Base-by-base conservation (phyloP, 192 early-diverging fungal species). In the Dispira parvispora region DNA sequence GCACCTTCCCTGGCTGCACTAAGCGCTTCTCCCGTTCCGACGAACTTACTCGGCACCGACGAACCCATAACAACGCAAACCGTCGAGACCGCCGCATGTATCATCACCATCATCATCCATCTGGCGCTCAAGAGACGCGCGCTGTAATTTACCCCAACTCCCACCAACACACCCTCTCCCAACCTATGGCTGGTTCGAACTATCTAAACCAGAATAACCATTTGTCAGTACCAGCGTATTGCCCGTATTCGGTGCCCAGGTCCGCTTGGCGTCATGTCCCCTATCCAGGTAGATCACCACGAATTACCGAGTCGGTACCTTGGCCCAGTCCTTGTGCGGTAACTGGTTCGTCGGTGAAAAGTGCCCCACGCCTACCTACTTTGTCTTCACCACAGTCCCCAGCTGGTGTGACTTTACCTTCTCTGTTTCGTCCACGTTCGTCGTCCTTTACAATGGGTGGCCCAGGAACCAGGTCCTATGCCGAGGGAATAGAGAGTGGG, bases 11-110 rank as follows among this genome's bases (percentile, higher is more conserved):
- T 32, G 83, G 83, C 62, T 92, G 89, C 70, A 81, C 82, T 64
- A 86, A 87, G 71, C 79, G 80, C 26, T 92, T 92, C 64, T 84
- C 84, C 12, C 76, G 87, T 46, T 83, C 81, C 11, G 86, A 86
- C 65, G 88, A 91, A 69, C 77, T 91, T 38, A 87, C 86, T 3
- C 76, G 88, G 42, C 88, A 91, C 69, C 64, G 69, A 61, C 73
- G 81, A 52, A 79, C 77, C 57, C 83, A 85, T 64, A 73, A 73
- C 52, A 75, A 79, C 8, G 65, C 73, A 27, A 75, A 66, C 63
- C 49, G 49, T 8, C 49, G 49, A 18, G 49, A 50, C 23, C 49
- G 49, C 49, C 49, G 49, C 49, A 50, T 50, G 49, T 50, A 50
- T 50, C 49, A 50, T 8, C 32, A 38, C 6, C 32, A 38, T 38